Evolutionary conservation across 495 filamentous ascomycete species (phyloP), one percentile per base, ranked within the genome.

Genomic region (Hyphodiscus hymeniophilus): DNA sequence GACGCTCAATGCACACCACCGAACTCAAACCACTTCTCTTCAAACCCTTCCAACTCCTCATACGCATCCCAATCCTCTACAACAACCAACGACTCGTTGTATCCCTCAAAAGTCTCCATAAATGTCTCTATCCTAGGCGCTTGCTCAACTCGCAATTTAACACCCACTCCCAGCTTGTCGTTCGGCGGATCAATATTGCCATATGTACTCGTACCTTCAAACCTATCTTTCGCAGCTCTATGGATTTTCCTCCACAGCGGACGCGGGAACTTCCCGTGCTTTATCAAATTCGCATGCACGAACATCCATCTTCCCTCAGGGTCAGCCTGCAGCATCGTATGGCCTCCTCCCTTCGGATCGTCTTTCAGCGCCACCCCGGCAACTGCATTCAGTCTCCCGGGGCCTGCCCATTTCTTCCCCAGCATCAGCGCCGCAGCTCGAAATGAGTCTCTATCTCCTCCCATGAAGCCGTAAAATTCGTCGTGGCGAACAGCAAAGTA

Each of bases 21-120:
- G 30, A 42, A 42, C 17, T 10, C 21, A 42, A 42, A 42, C 40
- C 40, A 42, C 40, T 16, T 42, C 21, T 42, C 40, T 15, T 42
- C 40, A 42, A 42, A 42, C 16, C 22, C 40, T 30, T 42, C 30
- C 7, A 42, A 11, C 30, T 42, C 40, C 17, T 42, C 40, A 15
- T 42, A 42, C 1, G 24, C 8, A 42, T 42, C 40, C 40, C 40
- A 42, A 17, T 42, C 12, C 22, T 42, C 40, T 28, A 42, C 40
- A 23, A 16, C 20, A 42, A 30, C 40, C 40, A 30, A 3, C 7
- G 1, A 11, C 3, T 42, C 40, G 30, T 30, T 15, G 17, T 28
- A 42, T 17, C 22, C 40, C 21, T 23, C 24, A 30, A 42, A 42
- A 28, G 40, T n/a, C 1, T 21, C 24, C 40, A 42, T 42, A 28